Percentiles rank a stretch among this genome's conserved stretches.
Conservation (phyloP, 192 early-diverging fungal genomes). For the Obelidium mucronatum region DNA sequence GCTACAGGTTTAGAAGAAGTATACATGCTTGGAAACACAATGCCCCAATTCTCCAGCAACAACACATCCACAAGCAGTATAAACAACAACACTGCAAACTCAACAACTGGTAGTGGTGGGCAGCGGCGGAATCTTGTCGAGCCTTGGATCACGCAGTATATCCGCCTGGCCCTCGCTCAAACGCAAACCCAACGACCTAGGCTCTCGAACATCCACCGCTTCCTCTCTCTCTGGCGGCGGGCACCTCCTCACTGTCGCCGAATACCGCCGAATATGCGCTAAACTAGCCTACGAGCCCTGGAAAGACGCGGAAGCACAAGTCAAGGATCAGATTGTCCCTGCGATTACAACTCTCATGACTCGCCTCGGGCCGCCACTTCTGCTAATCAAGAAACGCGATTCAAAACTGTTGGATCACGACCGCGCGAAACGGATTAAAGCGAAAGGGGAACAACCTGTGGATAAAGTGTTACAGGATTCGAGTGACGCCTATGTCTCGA, state of each 20-base stretch:
- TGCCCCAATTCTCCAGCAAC: neutral
- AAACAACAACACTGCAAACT: no score
- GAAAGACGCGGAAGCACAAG: conserved; percentile 36
- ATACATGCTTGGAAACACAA: conserved; percentile 44
- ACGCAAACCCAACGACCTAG: conserved; percentile 9
- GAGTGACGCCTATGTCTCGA: conserved; percentile 66
- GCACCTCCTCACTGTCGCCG: conserved; percentile 5
- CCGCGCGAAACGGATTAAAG: conserved; percentile 63
- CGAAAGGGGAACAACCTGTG: conserved; percentile 62
- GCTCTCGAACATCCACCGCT: neutral
- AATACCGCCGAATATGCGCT: conserved; percentile 33
- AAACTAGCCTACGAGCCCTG: conserved; percentile 26
- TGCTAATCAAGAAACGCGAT: conserved; percentile 77
- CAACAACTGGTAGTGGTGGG: no score
- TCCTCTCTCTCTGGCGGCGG: neutral
- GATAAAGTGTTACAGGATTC: conserved; percentile 74
- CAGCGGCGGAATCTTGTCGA: neutral
- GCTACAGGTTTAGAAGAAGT: conserved; percentile 64
- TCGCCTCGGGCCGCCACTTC: conserved; percentile 65
- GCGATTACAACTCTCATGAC: conserved; percentile 35
- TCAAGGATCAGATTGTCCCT: conserved; percentile 39
- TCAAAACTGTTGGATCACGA: conserved; percentile 79
- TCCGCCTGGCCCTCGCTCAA: conserved; percentile 1
- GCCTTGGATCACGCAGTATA: conserved; percentile 3
- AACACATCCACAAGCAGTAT: no score